phyloP scores from a whole-genome alignment of 2,329 filamentous ascomycete genomes.

The Ambrosiella xylebori region DNA sequence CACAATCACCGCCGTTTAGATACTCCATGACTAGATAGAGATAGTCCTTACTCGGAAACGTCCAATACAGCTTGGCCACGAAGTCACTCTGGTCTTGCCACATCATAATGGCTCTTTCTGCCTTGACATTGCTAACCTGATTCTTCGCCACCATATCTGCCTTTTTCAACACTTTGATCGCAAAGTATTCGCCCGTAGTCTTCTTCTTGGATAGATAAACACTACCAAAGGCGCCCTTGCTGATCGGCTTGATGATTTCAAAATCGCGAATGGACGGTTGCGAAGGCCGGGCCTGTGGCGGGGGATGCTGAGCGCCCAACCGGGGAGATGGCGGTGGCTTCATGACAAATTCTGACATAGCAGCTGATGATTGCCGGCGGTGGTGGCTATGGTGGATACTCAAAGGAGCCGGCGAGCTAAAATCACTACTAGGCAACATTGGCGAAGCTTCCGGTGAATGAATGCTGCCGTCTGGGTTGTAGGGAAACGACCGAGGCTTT shows the following conservation, averaged over 20 bases:
- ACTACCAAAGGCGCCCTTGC: conserved; percentile 94
- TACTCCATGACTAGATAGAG: conserved; percentile 99
- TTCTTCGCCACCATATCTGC: conserved; percentile 99
- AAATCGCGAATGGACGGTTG: conserved; percentile 98
- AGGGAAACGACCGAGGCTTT: conserved; percentile 53
- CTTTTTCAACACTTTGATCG: conserved; percentile 96
- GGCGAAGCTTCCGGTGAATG: conserved; percentile 82
- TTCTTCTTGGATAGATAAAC: conserved; percentile 98
- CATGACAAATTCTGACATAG: conserved; percentile 51
- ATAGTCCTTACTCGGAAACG: conserved; percentile 97
- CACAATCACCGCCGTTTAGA: conserved; percentile 90
- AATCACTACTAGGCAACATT: conserved; percentile 66
- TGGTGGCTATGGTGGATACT: conserved; percentile 41
- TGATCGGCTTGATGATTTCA: conserved; percentile 98
- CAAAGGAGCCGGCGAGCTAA: conserved; percentile 53
- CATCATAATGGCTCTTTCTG: conserved; percentile 99
- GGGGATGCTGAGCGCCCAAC: conserved; percentile 55
- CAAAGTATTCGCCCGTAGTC: conserved; percentile 93
- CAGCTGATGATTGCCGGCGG: conserved; percentile 78
- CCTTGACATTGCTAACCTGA: conserved; percentile 97
- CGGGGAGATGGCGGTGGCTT: conserved; percentile 68
- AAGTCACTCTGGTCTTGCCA: conserved; percentile 99
- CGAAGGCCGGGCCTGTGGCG: conserved; percentile 71
- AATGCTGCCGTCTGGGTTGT: conserved; percentile 41
- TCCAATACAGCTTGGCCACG: conserved; percentile 98